A percentile compares a stretch with the other conserved stretches of the same genome.
Evolutionary conservation across 1,284 basidiomycete genomes (phyloP).

Genomic region (Trichosporon sp.): DNA sequence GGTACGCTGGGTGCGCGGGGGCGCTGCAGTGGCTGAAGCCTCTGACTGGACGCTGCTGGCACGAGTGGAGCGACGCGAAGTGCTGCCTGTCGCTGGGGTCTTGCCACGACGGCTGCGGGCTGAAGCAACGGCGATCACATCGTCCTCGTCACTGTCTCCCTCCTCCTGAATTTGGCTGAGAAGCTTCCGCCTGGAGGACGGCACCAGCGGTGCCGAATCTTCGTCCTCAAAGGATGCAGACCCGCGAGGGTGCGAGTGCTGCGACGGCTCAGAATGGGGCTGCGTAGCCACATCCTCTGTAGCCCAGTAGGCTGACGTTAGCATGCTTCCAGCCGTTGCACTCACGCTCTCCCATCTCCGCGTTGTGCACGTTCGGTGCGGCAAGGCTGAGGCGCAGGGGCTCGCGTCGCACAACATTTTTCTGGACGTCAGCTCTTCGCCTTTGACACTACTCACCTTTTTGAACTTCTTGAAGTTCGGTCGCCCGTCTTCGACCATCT

Average conservation of each 20-base stretch:
- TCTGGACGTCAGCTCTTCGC: constrained; percentile 27
- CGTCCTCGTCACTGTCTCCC: constrained; percentile 30
- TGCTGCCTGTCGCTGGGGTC: background rate
- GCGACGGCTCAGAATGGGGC: background rate
- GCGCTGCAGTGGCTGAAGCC: constrained; percentile 20
- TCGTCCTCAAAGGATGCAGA: constrained; percentile 26
- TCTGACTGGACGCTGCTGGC: constrained; percentile 31
- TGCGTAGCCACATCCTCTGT: constrained; percentile 21
- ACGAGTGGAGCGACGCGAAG: constrained; percentile 20
- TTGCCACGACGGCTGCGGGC: constrained; percentile 13
- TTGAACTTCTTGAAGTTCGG: constrained; percentile 85
- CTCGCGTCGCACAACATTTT: constrained; percentile 33
- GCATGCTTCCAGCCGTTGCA: background rate
- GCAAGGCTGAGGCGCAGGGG: constrained; percentile 38
- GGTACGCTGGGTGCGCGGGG: constrained; percentile 5
- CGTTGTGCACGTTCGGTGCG: constrained; percentile 31
- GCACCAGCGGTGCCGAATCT: constrained; percentile 35
- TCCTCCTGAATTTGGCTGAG: constrained; percentile 23
- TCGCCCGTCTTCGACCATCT: constrained; percentile 54
- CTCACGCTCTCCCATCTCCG: constrained; percentile 45
- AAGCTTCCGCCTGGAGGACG: constrained; percentile 21
- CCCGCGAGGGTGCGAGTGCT: constrained; percentile 4
- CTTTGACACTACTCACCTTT: constrained; percentile 55
- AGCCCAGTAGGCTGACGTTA: constrained; percentile 39
- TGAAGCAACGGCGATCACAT: background rate